Percentiles rank a stretch among this genome's conserved stretches.
These are phyloP conservation scores for Pyrus betulifolia DNA, from an alignment of 306 rosid species.

Conservation along the genomic window DNA sequence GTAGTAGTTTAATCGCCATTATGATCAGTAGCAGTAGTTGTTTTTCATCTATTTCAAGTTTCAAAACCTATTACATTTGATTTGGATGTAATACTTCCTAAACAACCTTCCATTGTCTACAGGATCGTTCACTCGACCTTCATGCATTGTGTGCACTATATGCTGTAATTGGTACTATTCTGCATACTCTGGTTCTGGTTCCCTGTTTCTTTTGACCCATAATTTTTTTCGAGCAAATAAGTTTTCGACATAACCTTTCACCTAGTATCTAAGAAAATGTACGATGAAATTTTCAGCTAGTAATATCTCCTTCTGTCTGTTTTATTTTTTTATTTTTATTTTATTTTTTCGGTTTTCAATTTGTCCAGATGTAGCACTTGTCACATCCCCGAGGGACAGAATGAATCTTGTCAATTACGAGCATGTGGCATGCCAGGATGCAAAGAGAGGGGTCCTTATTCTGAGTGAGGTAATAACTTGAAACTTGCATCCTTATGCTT, in stretches of 20 bases:
- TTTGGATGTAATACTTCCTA: background rate
- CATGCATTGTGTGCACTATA: conserved; percentile 58
- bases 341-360: background rate
- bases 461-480: conserved; percentile 68
- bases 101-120: conserved; percentile 13
- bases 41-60: background rate
- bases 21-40: background rate
- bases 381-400: no score
- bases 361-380: no score
- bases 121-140: conserved; percentile 90
- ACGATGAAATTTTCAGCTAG: background rate
- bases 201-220: background rate
- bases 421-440: conserved; percentile 82
- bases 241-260: no score
- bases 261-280: background rate
- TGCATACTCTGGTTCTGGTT: background rate
- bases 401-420: conserved; percentile 82
- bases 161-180: conserved; percentile 64
- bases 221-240: background rate
- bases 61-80: background rate
- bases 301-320: background rate
- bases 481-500: background rate
- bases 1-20: background rate
- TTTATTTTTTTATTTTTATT: background rate
- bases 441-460: conserved; percentile 78